Conservation (phyloP, 768 basidiomycete species). For the Tylopilus vinaceipallidus region DNA sequence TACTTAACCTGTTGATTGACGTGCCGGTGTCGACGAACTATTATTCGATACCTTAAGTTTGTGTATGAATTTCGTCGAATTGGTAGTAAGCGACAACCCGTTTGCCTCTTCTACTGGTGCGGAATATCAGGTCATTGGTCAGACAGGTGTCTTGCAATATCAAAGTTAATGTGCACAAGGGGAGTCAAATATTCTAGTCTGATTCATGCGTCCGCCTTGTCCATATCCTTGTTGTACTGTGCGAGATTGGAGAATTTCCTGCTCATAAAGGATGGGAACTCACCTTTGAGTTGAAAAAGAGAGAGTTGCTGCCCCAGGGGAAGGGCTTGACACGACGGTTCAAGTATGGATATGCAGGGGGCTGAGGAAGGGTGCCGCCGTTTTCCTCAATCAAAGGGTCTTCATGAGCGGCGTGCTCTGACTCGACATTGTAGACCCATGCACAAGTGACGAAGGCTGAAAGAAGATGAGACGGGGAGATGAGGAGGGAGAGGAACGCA, state of each 20-base stretch:
- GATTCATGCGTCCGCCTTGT: conserved; percentile 26
- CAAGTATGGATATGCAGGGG: conserved; percentile 73
- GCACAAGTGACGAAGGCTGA: conserved; percentile 27
- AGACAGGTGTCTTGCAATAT: not conserved
- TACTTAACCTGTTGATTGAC: no score
- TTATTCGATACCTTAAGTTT: not conserved
- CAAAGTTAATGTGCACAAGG: not conserved
- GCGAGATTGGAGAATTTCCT: conserved; percentile 2
- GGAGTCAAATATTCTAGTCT: not conserved
- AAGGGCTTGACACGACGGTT: conserved; percentile 76
- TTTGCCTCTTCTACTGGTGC: not conserved
- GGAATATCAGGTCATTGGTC: not conserved
- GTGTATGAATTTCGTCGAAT: no score
- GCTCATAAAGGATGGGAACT: conserved; percentile 20
- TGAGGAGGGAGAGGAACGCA: conserved; percentile 37
- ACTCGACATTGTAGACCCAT: conserved; percentile 53
- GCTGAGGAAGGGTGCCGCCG: conserved; percentile 66
- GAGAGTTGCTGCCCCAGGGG: conserved; percentile 82
- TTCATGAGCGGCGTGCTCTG: conserved; percentile 67
- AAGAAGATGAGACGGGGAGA: conserved; percentile 12
- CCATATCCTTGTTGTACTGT: conserved; percentile 68
- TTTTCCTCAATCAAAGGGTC: conserved; percentile 72
- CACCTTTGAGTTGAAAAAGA: conserved; percentile 80
- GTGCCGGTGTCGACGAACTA: not conserved
- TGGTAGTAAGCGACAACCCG: no score